These are phyloP conservation scores for Mycena capillaripes DNA, from an alignment of 768 basidiomycete species.

Conservation along the genomic window DNA sequence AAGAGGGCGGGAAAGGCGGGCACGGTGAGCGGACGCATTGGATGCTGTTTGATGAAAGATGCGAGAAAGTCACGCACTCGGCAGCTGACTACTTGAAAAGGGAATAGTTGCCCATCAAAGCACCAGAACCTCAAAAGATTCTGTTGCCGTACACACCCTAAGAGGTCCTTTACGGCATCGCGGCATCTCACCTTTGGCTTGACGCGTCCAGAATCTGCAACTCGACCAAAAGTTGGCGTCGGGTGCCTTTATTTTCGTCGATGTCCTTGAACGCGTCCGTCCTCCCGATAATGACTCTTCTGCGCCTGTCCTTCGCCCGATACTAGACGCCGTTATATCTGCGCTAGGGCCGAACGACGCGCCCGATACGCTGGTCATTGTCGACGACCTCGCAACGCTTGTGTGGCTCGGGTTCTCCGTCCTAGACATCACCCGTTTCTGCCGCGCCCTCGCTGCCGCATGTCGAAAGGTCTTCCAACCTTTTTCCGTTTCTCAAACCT, in stretches of 20 bases:
- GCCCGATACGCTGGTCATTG: slow-evolving; percentile 61
- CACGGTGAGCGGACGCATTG: too few relatives aligned
- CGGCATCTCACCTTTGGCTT: not conserved
- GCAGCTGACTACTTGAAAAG: too few relatives aligned
- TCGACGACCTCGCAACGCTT: slow-evolving; percentile 79
- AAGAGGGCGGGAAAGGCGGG: too few relatives aligned
- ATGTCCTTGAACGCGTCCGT: slow-evolving; percentile 58
- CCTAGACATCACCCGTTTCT: slow-evolving; percentile 67
- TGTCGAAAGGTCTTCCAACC: slow-evolving; percentile 62
- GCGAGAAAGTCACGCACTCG: too few relatives aligned
- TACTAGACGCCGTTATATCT: slow-evolving; percentile 53
- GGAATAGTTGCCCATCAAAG: too few relatives aligned
- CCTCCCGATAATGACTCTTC: slow-evolving; percentile 36
- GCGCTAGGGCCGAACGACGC: slow-evolving; percentile 35
- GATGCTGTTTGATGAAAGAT: too few relatives aligned
- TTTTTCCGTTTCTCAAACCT: not conserved
- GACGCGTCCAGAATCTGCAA: slow-evolving; percentile 52
- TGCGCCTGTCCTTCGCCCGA: slow-evolving; percentile 45
- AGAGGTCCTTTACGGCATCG: too few relatives aligned
- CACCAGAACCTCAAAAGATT: too few relatives aligned
- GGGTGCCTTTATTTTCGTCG: slow-evolving; percentile 66
- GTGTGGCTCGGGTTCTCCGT: slow-evolving; percentile 78
- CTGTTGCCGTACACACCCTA: too few relatives aligned
- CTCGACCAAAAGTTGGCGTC: slow-evolving; percentile 52
- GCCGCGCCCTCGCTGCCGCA: slow-evolving; percentile 68